Conservation (phyloP, 768 basidiomycete genomes). For the Russula vinacea region DNA sequence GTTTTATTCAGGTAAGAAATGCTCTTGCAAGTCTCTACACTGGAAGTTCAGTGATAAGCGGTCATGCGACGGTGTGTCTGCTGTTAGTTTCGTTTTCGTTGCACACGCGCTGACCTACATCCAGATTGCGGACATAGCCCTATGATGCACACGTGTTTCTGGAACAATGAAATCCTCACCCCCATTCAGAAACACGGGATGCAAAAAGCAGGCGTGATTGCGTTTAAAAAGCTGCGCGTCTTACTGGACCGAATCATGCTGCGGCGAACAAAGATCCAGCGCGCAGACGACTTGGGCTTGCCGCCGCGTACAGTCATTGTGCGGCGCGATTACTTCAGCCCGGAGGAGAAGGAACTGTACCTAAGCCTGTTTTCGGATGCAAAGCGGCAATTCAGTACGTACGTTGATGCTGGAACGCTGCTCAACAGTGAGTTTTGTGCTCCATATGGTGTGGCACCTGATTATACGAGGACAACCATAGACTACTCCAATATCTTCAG, state of each 20-base stretch:
- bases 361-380: conserved; percentile 89
- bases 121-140: conserved; percentile 81
- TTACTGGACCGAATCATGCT: conserved; percentile 95
- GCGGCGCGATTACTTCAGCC: conserved; percentile 88
- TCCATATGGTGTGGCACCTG: conserved; percentile 2
- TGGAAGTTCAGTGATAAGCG: conserved; percentile 88
- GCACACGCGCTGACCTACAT: conserved; percentile 4
- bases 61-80: conserved; percentile 71
- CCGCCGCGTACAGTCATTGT: conserved; percentile 91
- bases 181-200: conserved; percentile 94
- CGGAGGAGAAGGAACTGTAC: conserved; percentile 95
- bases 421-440: conserved; percentile 70
- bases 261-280: conserved; percentile 85
- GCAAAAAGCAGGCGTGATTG: conserved; percentile 68
- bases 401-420: conserved; percentile 84
- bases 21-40: conserved; percentile 91
- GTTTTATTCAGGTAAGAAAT: conserved; percentile 66
- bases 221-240: conserved; percentile 90
- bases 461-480: conserved; percentile 33
- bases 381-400: conserved; percentile 88
- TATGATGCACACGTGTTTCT: conserved; percentile 91
- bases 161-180: conserved; percentile 94
- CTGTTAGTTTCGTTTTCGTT: not conserved
- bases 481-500: conserved; percentile 91
- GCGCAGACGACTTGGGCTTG: conserved; percentile 92